A percentile compares a stretch with the other conserved stretches of the same genome.
Evolutionary conservation across 768 basidiomycete genomes (phyloP).

Genomic region (Phanerodontia chrysosporium): DNA sequence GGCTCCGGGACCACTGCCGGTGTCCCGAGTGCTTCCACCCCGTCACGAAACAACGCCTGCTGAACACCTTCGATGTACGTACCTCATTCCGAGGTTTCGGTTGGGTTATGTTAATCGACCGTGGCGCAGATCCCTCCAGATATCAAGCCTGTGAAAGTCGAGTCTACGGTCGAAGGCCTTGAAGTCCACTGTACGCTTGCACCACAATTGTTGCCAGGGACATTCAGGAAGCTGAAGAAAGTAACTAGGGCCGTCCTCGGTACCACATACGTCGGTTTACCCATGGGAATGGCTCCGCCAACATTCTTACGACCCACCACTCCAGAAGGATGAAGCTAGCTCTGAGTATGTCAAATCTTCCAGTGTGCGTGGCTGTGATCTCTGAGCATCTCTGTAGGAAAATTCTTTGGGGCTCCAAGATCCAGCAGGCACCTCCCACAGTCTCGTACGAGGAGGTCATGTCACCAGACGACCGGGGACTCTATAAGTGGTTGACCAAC

Average conservation of each 20-base stretch:
- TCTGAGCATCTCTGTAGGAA: constrained; percentile 38
- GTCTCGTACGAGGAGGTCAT: constrained; percentile 73
- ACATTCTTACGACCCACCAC: constrained; percentile 78
- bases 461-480: constrained; percentile 54
- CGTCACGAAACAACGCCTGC: constrained; percentile 83
- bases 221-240: background rate
- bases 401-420: constrained; percentile 78
- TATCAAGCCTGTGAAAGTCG: constrained; percentile 58
- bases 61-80: constrained; percentile 78
- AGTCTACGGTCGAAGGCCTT: constrained; percentile 58
- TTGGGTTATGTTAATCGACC: background rate
- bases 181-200: constrained; percentile 64
- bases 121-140: constrained; percentile 65
- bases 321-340: constrained; percentile 15
- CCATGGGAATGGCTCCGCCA: constrained; percentile 82
- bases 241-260: constrained; percentile 51
- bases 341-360: constrained; percentile 10
- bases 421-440: constrained; percentile 69
- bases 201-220: background rate
- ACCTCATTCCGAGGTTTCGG: background rate
- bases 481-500: constrained; percentile 78
- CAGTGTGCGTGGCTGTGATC: too few species aligned
- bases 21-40: constrained; percentile 85
- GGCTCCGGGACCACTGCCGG: constrained; percentile 91
- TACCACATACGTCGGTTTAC: constrained; percentile 74